Evolutionary conservation across 1,284 basidiomycete genomes (phyloP).

Genomic region (Ceratobasidium papillatum): DNA sequence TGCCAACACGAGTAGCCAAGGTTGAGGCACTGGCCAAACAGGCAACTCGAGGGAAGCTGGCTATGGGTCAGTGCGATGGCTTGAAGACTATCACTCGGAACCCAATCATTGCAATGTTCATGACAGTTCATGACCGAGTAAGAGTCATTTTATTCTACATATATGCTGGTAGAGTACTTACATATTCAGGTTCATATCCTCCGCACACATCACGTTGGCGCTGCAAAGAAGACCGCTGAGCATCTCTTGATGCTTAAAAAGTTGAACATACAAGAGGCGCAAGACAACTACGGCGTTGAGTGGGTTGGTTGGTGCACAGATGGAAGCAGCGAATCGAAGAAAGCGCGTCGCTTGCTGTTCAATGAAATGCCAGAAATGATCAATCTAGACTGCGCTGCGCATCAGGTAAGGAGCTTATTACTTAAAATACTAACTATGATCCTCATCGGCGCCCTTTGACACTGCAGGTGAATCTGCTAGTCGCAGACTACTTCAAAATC

Average conservation of each 20-base stretch:
- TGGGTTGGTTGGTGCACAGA: conserved; percentile 7
- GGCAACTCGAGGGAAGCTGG: conserved; percentile 44
- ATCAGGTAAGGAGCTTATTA: conserved; percentile 35
- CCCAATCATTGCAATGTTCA: conserved; percentile 43
- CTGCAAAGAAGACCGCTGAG: neutral
- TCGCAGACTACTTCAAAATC: neutral
- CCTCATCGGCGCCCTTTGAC: neutral
- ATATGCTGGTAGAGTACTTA: neutral
- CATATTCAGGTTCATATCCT: conserved; percentile 42
- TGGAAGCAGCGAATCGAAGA: neutral
- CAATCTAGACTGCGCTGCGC: conserved; percentile 36
- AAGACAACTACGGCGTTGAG: neutral
- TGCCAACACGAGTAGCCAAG: conserved; percentile 18
- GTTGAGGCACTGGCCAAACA: conserved; percentile 43
- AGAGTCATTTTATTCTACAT: neutral
- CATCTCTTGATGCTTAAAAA: neutral
- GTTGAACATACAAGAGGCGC: neutral
- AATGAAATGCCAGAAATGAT: neutral
- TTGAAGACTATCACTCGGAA: conserved; percentile 52
- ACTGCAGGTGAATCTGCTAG: neutral
- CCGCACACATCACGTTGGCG: conserved; percentile 46
- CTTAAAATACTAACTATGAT: neutral
- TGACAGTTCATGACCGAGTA: conserved; percentile 40
- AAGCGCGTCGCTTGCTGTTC: neutral
- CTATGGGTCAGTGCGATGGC: conserved; percentile 51